Evolutionary conservation across 2,329 filamentous ascomycete species (phyloP).

Genomic region (Lasiodiplodia hormozganensis): DNA sequence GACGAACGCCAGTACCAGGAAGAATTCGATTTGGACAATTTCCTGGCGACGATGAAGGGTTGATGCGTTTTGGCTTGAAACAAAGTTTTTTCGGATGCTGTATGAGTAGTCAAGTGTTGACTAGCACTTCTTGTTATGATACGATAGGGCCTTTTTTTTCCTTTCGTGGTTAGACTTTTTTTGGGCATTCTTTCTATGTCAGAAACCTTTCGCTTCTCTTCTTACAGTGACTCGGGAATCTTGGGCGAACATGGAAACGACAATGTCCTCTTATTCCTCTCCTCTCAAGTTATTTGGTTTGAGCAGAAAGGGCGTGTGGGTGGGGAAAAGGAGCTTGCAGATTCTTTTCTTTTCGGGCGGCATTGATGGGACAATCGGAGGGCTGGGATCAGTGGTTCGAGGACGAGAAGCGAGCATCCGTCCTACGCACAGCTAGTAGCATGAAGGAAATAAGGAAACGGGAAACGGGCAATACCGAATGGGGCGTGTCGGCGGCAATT

Average conservation of each 20-base stretch:
- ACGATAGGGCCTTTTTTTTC: not conserved
- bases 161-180: not conserved
- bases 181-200: not conserved
- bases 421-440: not conserved
- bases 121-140: not conserved
- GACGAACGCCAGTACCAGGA: constrained; percentile 98
- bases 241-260: not conserved
- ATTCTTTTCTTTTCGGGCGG: not conserved
- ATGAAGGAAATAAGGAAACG: not conserved
- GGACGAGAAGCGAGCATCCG: not conserved
- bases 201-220: not conserved
- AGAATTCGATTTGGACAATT: constrained; percentile 94
- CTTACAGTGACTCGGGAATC: not conserved
- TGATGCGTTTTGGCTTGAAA: constrained; percentile 31
- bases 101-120: constrained; percentile 1
- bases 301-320: not conserved
- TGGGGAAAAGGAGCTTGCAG: not conserved
- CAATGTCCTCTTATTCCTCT: not conserved
- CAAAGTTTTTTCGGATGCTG: not conserved
- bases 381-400: not conserved
- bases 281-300: not conserved
- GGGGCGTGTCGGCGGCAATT: not conserved
- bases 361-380: not conserved
- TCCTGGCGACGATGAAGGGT: constrained; percentile 88
- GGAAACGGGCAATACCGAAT: not conserved